Base-by-base conservation (phyloP, 164 flowering plant genomes). In the Vitis rotundifolia region DNA sequence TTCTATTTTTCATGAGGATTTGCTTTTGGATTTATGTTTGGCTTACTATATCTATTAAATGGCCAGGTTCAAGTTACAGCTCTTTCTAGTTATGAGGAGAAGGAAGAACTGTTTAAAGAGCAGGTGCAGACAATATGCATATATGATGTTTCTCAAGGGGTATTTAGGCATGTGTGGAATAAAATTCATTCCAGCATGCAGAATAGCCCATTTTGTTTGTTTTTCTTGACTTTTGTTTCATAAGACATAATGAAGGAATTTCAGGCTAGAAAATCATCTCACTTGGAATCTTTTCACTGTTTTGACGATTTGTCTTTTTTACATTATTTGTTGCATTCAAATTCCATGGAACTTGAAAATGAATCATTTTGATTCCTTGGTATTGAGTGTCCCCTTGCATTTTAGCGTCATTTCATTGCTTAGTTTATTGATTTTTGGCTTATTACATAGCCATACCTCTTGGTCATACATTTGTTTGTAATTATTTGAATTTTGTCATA, bases 61-160 rank as follows among this genome's bases (percentile, higher is more conserved):
- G 61, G 26, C 37, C 79, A 96, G 99, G 98, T 96, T 75, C 91
- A 96, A 82, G 99, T 96, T 72, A 91, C 86, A 63, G 99, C 98
- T 78, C 94, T 96, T 61, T 81, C 93, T 61, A 96, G 98, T 78
- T 96, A 74, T 80, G 99, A 96, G 81, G 98, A 92, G 79, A 96
- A 93, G 85, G 99, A 93, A 82, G 98, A 93, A 67, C 97, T 76
- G 70, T 96, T 96, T 69, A 90, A 84, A 84, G 93, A 93, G 82
- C 97, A 96, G 99, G 99, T 37, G 26, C 44, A 0, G 44, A 37
- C 5, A 6, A 5, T 95, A 76, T 31, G 19, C 64, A 28, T 49
- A 11, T 52, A 14, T 59, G 31, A 31, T 64, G 13, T 59, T 3
- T 62, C 37, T 16, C 5, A 11, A 22, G 52, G 57, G 13, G 3